A percentile compares a stretch with the other conserved stretches of the same genome.
Evolutionary conservation across 352 stramenopile species (phyloP).

Genomic region (Globisporangium nunn): DNA sequence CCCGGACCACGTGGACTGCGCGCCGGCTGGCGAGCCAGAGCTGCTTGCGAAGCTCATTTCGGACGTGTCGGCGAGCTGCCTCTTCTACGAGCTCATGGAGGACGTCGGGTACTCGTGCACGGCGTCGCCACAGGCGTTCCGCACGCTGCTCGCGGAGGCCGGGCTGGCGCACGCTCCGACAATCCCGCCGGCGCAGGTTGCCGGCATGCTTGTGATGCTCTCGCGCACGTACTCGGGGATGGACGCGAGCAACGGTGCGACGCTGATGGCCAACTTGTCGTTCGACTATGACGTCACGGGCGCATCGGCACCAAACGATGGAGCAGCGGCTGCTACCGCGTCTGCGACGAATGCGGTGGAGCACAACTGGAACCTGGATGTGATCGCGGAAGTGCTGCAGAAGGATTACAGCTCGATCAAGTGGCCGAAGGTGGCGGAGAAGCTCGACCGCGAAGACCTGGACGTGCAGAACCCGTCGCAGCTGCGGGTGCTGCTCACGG

Average conservation of each 20-base stretch:
- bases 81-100: slow-evolving; percentile 90
- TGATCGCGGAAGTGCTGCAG: slow-evolving; percentile 80
- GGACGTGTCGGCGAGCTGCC: slow-evolving; percentile 67
- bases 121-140: slow-evolving; percentile 69
- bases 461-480: slow-evolving; percentile 54
- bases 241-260: slow-evolving; percentile 59
- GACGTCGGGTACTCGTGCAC: slow-evolving; percentile 86
- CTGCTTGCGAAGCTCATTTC: slow-evolving; percentile 69
- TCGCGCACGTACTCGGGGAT: slow-evolving; percentile 70
- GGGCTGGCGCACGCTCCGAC: slow-evolving; percentile 71
- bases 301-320: slow-evolving; percentile 13
- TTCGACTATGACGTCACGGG: slow-evolving; percentile 53
- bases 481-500: slow-evolving; percentile 66
- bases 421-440: slow-evolving; percentile 81
- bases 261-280: slow-evolving; percentile 74
- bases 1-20: slow-evolving; percentile 80
- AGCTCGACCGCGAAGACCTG: slow-evolving; percentile 75
- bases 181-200: slow-evolving; percentile 81
- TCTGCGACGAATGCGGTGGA: slow-evolving; percentile 12
- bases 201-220: slow-evolving; percentile 86
- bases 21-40: slow-evolving; percentile 46
- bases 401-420: slow-evolving; percentile 83
- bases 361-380: slow-evolving; percentile 66
- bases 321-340: slow-evolving; percentile 20
- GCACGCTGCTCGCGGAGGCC: slow-evolving; percentile 75